Conservation (phyloP, 768 basidiomycete species). For the Tricholoma saponaceum region DNA sequence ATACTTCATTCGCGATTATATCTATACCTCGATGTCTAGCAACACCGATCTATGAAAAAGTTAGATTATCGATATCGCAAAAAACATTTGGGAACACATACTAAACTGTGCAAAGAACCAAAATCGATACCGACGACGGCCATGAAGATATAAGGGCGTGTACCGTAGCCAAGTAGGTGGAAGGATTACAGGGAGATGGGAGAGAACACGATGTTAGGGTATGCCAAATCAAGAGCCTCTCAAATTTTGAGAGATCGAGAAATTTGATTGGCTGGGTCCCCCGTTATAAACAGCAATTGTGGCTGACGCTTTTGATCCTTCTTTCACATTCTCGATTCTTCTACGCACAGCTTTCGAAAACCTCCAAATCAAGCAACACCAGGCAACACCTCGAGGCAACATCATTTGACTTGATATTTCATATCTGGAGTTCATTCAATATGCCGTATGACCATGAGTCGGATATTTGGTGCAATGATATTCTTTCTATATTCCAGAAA, state of each 20-base stretch:
- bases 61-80: conserved; percentile 5
- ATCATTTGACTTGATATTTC: too few species aligned
- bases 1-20: conserved; percentile 97
- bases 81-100: conserved; percentile 24
- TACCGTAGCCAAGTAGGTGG: conserved; percentile 8
- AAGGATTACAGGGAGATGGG: conserved; percentile 8
- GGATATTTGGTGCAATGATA: too few species aligned
- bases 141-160: conserved; percentile 42
- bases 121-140: conserved; percentile 95
- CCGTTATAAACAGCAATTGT: conserved; percentile 16
- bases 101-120: conserved; percentile 88
- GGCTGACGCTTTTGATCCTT: conserved; percentile 13
- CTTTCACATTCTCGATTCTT: conserved; percentile 21
- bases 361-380: not conserved
- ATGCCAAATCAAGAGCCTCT: conserved; percentile 1
- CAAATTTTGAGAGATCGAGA: conserved; percentile 18
- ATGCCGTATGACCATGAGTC: too few species aligned
- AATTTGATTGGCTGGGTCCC: conserved; percentile 17
- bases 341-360: conserved; percentile 7
- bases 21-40: conserved; percentile 96
- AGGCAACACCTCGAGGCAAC: too few species aligned
- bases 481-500: too few species aligned
- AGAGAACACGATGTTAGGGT: conserved; percentile 7
- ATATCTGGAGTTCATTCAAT: too few species aligned
- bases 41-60: conserved; percentile 74